phyloP scores from a whole-genome alignment of 75 land plant genomes.

The Picea sitchensis region DNA sequence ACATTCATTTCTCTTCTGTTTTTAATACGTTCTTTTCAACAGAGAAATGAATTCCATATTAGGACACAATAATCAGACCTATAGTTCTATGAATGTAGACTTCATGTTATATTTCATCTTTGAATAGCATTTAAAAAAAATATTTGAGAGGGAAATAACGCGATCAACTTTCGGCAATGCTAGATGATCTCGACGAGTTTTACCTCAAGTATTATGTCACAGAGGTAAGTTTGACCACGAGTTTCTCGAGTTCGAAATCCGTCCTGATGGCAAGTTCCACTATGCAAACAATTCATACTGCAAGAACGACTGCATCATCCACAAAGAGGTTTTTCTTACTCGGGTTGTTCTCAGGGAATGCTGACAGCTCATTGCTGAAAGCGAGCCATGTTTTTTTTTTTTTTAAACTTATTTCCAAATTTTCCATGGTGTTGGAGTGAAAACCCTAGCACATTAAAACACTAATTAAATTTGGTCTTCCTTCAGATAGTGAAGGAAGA shows the following conservation, averaged over 20 bases:
- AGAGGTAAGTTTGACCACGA: constrained; percentile 98
- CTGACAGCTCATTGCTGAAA: constrained; percentile 29
- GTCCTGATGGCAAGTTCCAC: constrained; percentile 56
- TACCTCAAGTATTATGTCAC: constrained; percentile 98
- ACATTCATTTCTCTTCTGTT: too few relatives aligned
- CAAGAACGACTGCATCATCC: constrained; percentile 44
- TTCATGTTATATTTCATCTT: too few relatives aligned
- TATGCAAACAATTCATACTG: constrained; percentile 41
- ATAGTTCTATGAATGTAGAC: too few relatives aligned
- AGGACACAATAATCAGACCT: too few relatives aligned
- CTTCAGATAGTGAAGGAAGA: constrained; percentile 94
- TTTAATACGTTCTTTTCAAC: too few relatives aligned
- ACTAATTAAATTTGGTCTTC: not conserved
- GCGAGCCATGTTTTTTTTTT: constrained; percentile 22
- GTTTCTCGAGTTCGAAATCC: constrained; percentile 96
- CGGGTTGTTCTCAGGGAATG: constrained; percentile 28
- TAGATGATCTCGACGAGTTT: constrained; percentile 62
- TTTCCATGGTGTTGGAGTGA: not conserved
- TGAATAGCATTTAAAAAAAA: too few relatives aligned
- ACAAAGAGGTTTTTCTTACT: constrained; percentile 35
- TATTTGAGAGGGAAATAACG: too few relatives aligned
- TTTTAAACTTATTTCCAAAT: not conserved
- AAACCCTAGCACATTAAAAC: too few relatives aligned
- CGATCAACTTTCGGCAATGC: not conserved
- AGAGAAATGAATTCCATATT: too few relatives aligned